A percentile compares a stretch with the other conserved stretches of the same genome.
Conservation (phyloP, 2,329 filamentous ascomycete species). For the Fusarium algeriense region DNA sequence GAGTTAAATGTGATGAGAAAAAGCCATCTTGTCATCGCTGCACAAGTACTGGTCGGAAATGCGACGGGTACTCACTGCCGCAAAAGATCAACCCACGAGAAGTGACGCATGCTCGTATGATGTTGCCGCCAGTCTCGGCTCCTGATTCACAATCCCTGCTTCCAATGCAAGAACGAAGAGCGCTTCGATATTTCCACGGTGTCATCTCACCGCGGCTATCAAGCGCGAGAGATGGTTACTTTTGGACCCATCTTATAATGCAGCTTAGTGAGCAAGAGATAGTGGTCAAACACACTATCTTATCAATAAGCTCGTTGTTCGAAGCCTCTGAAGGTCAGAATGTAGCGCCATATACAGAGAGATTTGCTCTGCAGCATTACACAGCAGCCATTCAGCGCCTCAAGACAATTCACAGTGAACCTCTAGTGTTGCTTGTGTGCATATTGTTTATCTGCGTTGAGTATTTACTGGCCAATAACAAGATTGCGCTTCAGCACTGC, state of each 20-base stretch:
- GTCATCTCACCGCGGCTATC: conserved; percentile 14
- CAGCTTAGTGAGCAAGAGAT: conserved; percentile 19
- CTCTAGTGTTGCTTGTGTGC: conserved; percentile 7
- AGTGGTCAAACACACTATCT: conserved; percentile 18
- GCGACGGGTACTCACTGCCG: conserved; percentile 1
- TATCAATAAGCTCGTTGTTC: conserved; percentile 30
- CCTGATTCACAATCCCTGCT: background rate
- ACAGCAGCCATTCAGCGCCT: conserved; percentile 15
- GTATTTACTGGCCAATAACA: background rate
- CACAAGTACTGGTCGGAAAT: conserved; percentile 11
- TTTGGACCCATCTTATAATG: conserved; percentile 31
- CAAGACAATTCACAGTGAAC: background rate
- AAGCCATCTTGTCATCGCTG: conserved; percentile 4
- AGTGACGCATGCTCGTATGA: background rate
- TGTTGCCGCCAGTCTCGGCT: background rate
- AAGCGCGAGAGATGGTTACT: conserved; percentile 13
- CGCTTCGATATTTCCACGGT: conserved; percentile 18
- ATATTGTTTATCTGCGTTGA: conserved; percentile 24
- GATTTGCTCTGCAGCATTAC: conserved; percentile 18
- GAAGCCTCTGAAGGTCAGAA: background rate
- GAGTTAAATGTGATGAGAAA: conserved; percentile 10
- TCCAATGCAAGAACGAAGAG: background rate
- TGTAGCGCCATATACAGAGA: background rate
- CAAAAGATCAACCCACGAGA: background rate
- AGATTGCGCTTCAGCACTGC: conserved; percentile 7